Evolutionary conservation across 148 eudicot species (phyloP).

Genomic region (Nyssa sinensis): DNA sequence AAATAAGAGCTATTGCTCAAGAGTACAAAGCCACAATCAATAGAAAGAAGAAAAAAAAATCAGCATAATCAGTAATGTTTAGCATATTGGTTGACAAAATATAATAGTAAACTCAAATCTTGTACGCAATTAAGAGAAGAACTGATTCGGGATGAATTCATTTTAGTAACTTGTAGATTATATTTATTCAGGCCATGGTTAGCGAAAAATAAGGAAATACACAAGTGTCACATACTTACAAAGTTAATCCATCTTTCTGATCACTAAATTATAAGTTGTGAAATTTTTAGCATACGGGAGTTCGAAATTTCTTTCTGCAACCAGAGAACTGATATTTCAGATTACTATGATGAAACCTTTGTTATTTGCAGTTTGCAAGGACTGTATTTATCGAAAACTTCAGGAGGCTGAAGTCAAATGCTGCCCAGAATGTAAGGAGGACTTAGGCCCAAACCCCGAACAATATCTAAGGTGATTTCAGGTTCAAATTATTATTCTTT

Average conservation of each 20-base stretch:
- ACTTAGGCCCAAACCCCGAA: not conserved
- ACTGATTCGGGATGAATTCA: no score
- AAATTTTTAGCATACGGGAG: no score
- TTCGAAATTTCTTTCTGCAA: no score
- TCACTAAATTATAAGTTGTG: no score
- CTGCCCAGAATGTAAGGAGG: not conserved
- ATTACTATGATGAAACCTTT: not conserved
- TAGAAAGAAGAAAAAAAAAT: no score
- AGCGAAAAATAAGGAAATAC: not conserved
- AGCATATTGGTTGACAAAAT: not conserved
- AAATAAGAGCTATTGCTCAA: no score
- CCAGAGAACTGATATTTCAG: not conserved
- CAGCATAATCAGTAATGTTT: not conserved
- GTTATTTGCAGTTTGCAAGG: not conserved
- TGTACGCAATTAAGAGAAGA: not conserved
- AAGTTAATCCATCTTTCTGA: no score
- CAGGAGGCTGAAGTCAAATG: not conserved
- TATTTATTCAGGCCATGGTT: not conserved
- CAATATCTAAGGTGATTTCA: not conserved
- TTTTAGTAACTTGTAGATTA: not conserved
- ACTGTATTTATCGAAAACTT: not conserved
- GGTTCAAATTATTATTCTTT: not conserved
- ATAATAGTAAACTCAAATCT: not conserved
- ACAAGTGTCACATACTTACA: no score
- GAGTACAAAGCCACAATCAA: no score